Conservation (phyloP, 225 moss, liverwort and hornwort species). For the Lunularia cruciata region DNA sequence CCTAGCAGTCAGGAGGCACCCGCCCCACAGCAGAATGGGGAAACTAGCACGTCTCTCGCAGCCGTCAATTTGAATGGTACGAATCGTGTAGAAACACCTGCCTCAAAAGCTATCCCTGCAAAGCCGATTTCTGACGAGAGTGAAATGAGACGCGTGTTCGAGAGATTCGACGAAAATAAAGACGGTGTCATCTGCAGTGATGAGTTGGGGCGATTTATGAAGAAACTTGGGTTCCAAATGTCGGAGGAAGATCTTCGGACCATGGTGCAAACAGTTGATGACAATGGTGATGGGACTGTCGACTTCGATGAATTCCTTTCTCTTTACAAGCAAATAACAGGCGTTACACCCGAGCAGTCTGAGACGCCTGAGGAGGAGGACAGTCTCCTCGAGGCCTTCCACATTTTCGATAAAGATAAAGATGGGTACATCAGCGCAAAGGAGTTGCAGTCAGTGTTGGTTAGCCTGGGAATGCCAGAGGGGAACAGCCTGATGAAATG, state of each 20-base stretch:
- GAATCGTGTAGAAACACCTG: not conserved
- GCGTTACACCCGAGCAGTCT: not conserved
- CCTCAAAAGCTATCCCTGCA: not conserved
- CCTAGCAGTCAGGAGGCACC: not conserved
- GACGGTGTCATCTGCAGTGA: constrained; percentile 45
- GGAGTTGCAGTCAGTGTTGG: constrained; percentile 42
- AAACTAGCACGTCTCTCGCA: not conserved
- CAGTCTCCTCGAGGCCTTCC: constrained; percentile 42
- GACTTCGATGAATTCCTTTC: constrained; percentile 44
- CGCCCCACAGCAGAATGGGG: not conserved
- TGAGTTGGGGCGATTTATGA: constrained; percentile 45
- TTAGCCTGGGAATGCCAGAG: constrained; percentile 35
- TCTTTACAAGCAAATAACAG: constrained; percentile 35
- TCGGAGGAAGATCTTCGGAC: constrained; percentile 33
- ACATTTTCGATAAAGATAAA: constrained; percentile 46
- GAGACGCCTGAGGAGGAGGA: constrained; percentile 25
- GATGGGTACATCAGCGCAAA: constrained; percentile 44
- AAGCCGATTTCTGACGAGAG: constrained; percentile 14
- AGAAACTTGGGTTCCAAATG: constrained; percentile 37
- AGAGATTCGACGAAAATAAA: constrained; percentile 44
- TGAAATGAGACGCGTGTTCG: constrained; percentile 51
- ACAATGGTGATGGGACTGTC: constrained; percentile 32
- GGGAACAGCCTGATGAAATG: constrained; percentile 44
- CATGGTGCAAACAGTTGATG: constrained; percentile 35
- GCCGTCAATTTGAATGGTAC: not conserved